These are phyloP conservation scores for Amanita pallidorosea DNA, from an alignment of 768 basidiomycete species.

Conservation along the genomic window DNA sequence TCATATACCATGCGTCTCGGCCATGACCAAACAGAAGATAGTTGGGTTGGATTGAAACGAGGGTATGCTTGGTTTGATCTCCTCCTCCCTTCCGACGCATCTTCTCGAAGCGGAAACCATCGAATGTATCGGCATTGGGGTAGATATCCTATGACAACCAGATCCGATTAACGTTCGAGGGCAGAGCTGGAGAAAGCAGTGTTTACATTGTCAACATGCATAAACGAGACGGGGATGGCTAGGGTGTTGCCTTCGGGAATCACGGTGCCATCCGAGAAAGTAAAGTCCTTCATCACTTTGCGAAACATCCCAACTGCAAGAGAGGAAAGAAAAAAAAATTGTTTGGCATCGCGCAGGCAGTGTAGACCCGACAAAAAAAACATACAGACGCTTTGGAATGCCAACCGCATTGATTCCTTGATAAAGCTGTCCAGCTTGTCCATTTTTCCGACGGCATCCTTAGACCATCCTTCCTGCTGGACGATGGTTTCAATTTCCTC, in stretches of 20 bases:
- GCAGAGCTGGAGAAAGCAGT: not conserved
- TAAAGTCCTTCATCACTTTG: slow-evolving; percentile 25
- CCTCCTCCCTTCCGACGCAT: slow-evolving; percentile 17
- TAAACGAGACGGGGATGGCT: slow-evolving; percentile 8
- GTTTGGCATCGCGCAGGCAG: not conserved
- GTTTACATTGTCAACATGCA: slow-evolving; percentile 3
- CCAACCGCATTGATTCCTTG: slow-evolving; percentile 24
- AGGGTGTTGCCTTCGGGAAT: slow-evolving; percentile 16
- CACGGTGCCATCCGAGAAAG: slow-evolving; percentile 18
- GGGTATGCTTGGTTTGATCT: slow-evolving; percentile 18
- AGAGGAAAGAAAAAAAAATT: no score
- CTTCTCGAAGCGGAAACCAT: slow-evolving; percentile 30
- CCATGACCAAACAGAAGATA: slow-evolving; percentile 25
- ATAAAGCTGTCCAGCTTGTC: slow-evolving; percentile 36
- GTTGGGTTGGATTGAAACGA: slow-evolving; percentile 14
- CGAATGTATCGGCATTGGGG: slow-evolving; percentile 19
- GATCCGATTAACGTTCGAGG: not conserved
- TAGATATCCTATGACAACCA: slow-evolving; percentile 18
- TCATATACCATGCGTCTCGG: slow-evolving; percentile 10
- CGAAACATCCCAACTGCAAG: slow-evolving; percentile 20
- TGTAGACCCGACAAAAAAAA: not conserved
- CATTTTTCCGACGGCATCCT: slow-evolving; percentile 24
- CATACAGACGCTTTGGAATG: slow-evolving; percentile 15
- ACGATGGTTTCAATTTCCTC: slow-evolving; percentile 31
- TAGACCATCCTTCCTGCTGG: slow-evolving; percentile 25